Percentiles rank a stretch among this genome's conserved stretches.
These are phyloP conservation scores for Fusarium tricinctum DNA, from an alignment of 2,329 filamentous ascomycete species.

Conservation along the genomic window DNA sequence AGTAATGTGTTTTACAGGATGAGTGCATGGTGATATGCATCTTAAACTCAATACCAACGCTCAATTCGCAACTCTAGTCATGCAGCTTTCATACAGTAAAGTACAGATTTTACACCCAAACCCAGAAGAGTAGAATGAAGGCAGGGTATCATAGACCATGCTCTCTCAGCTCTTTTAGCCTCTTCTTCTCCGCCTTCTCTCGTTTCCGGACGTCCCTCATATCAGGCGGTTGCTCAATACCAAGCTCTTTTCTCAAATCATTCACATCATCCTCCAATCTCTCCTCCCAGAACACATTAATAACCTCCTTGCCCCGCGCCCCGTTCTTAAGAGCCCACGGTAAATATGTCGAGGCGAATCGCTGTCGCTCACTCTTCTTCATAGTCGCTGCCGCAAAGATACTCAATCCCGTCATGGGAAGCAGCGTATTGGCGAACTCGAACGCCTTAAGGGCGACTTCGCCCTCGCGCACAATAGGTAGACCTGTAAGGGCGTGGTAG, in stretches of 20 bases:
- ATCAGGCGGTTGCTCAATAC: slow-evolving; percentile 91
- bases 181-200: slow-evolving; percentile 77
- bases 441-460: slow-evolving; percentile 98
- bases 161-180: slow-evolving; percentile 64
- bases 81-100: slow-evolving; percentile 12
- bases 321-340: slow-evolving; percentile 95
- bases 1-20: neutral
- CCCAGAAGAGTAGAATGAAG: no score
- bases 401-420: slow-evolving; percentile 95
- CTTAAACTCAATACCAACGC: slow-evolving; percentile 5
- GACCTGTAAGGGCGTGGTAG: slow-evolving; percentile 92
- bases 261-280: slow-evolving; percentile 86
- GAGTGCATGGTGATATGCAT: neutral
- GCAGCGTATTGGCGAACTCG: slow-evolving; percentile 92
- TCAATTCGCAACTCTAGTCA: slow-evolving; percentile 5
- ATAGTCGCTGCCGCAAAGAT: slow-evolving; percentile 88
- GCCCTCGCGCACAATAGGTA: slow-evolving; percentile 93
- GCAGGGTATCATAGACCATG: slow-evolving; percentile 37
- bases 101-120: slow-evolving; percentile 17
- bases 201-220: slow-evolving; percentile 81
- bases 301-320: slow-evolving; percentile 79
- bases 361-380: slow-evolving; percentile 81
- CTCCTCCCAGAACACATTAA: slow-evolving; percentile 99
- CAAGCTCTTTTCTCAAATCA: slow-evolving; percentile 79
- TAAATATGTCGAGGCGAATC: slow-evolving; percentile 81